Evolutionary conservation across 495 filamentous ascomycete genomes (phyloP).

Genomic region (Beverwykella pulmonaria): DNA sequence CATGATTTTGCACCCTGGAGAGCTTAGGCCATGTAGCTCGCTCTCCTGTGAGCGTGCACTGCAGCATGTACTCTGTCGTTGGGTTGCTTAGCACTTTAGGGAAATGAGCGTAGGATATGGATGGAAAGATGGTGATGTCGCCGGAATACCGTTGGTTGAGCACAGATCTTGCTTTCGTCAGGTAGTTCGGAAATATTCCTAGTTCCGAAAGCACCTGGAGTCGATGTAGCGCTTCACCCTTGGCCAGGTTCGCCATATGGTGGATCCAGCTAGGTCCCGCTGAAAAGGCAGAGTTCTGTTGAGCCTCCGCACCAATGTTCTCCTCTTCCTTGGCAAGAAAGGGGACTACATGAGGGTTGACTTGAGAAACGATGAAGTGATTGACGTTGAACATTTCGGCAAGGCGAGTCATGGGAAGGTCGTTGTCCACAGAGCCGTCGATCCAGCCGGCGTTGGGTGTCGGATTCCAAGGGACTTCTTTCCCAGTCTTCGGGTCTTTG

Average conservation of each 20-base stretch:
- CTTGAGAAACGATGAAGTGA: conserved; percentile 95
- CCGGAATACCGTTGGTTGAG: conserved; percentile 89
- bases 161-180: conserved; percentile 79
- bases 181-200: conserved; percentile 76
- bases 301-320: conserved; percentile 47
- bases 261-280: conserved; percentile 62
- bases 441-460: conserved; percentile 76
- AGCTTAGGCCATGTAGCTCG: conserved; percentile 90
- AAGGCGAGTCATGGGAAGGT: conserved; percentile 87
- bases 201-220: conserved; percentile 81
- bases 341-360: conserved; percentile 91
- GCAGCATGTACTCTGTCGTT: conserved; percentile 84
- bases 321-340: conserved; percentile 77
- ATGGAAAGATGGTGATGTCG: conserved; percentile 92
- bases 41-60: conserved; percentile 75
- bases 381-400: conserved; percentile 98
- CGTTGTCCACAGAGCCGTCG: conserved; percentile 91
- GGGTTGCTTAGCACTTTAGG: conserved; percentile 81
- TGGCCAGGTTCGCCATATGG: conserved; percentile 72
- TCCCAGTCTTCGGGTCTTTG: conserved; percentile 82
- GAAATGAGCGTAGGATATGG: conserved; percentile 72
- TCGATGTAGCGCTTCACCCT: conserved; percentile 77
- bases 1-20: conserved; percentile 76
- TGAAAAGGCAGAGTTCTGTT: conserved; percentile 45
- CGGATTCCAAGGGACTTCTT: conserved; percentile 79